Evolutionary conservation across 345 rosid genomes (phyloP), one percentile per base, ranked within the genome.

Genomic region (Camelina neglecta): DNA sequence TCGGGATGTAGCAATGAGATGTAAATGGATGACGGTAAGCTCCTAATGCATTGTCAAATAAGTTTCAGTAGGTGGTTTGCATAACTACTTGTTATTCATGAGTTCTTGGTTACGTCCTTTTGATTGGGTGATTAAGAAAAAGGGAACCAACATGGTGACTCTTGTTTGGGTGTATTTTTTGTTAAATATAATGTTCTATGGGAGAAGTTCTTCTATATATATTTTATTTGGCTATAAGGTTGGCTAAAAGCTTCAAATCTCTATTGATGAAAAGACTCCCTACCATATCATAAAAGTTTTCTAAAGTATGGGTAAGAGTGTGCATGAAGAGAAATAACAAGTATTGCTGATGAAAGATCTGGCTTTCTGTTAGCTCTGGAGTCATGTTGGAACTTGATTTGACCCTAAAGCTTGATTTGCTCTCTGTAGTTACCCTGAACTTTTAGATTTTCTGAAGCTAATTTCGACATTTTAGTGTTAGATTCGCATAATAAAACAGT

Each of bases 1-100:
- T 4, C 87, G 99, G n/a, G 99, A 95, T 82, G 99, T 95, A 74
- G 99, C 99, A 36, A 76, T 95, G 89, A 87, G 99, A 90, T 90
- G 98, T 79, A 87, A 94, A 76, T 95, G 99, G 81, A 79, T 79
- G 81, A 67, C 69, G 65, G 81, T 79, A 73, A 73, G 65, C 12
- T 60, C 48, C 15, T 42, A 44, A 8, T 1, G 11, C 49, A 13
- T 72, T 59, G 7, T 38, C 48, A 26, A 4, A 7, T 39, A 10
- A 39, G 16, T 57, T 64, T 56, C 7, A 64, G 1, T 36, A 35
- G 36, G 51, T 4, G 31, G 35, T 12, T 35, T 62, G 12, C 68
- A 41, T 69, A 9, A 24, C 62, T 76, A 26, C 48, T 23, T 55
- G 18, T 20, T 16, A 16, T 63, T 45, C 51, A 24, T 70, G 60